Base-by-base conservation (phyloP, 495 filamentous ascomycete species). In the Penicillium alfredii region DNA sequence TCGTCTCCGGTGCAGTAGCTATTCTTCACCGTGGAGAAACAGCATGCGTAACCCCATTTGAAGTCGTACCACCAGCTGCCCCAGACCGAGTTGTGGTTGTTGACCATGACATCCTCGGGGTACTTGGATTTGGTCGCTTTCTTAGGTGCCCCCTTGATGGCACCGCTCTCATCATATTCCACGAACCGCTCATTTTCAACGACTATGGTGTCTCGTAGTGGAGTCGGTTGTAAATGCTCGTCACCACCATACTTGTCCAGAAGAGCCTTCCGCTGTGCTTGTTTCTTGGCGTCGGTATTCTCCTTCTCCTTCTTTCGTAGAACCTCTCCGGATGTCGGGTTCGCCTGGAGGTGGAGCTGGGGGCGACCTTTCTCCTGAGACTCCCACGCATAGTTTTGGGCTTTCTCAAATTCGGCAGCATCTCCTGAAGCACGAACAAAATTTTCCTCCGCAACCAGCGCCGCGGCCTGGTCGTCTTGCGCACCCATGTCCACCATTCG, bases 31-130 rank as follows among this genome's bases (percentile, higher is more conserved):
- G 78, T 82, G 2, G 87, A 94, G 58, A 85, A 87, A 70, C 92
- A 98, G 63, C 92, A 98, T 15, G 86, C 75, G 60, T 94, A 98
- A n/a, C 93, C 92, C 92, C 92, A 98, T 62, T 82, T 71, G 64
- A 95, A 96, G 38, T 86, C 78, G 26, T 76, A 73, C 92, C 92
- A 98, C 92, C 92, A 98, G 53, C 88, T 95, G 22, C 92, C 92
- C 86, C 89, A 98, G 1, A 94, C 86, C 0, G 83, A 78, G 13
- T 78, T 86, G 56, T 98, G 92, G 50, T 98, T 98, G 64, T 94
- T 90, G 59, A 77, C 69, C 44, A 86, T 64, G 4, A 95, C 71
- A 47, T 98, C 87, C 49, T 98, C 92, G 1, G 79, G 60, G 49
- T 97, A 97, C 53, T 96, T 96, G 12, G 84, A 90, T 56, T 83